Percentiles rank a stretch among this genome's conserved stretches.
phyloP scores from a whole-genome alignment of 495 filamentous ascomycete species.

The Hyaloscypha variabilis region DNA sequence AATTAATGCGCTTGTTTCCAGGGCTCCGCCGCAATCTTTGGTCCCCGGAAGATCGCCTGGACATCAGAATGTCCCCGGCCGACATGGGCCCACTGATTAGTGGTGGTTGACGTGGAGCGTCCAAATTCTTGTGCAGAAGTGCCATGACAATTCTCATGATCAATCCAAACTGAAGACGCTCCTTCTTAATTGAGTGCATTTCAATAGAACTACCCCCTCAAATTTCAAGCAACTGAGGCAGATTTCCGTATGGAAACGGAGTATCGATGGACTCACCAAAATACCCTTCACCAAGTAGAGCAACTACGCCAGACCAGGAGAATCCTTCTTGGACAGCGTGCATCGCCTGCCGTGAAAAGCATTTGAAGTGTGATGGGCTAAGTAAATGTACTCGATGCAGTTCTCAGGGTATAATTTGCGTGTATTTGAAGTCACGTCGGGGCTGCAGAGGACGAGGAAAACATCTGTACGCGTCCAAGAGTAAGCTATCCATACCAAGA shows the following conservation, averaged over 20 bases:
- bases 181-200: too few species aligned
- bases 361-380: conserved; percentile 26
- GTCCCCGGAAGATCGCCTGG: neutral
- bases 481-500: neutral
- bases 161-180: too few species aligned
- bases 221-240: too few species aligned
- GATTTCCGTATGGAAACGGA: too few species aligned
- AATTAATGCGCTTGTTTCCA: neutral
- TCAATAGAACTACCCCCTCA: too few species aligned
- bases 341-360: conserved; percentile 21
- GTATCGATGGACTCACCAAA: neutral
- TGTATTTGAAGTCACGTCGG: conserved; percentile 18
- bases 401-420: conserved; percentile 17
- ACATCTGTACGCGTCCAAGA: conserved; percentile 3
- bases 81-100: too few species aligned
- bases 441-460: conserved; percentile 22
- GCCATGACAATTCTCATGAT: too few species aligned
- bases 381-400: conserved; percentile 22
- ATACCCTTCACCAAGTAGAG: neutral
- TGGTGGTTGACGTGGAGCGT: too few species aligned
- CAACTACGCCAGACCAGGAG: neutral
- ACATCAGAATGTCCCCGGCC: neutral
- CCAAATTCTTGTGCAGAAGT: neutral
- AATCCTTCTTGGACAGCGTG: conserved; percentile 6
- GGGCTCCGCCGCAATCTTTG: neutral